Evolutionary conservation across 106 monocot genomes (phyloP), one percentile per base, ranked within the genome.

Genomic region (Allium fistulosum): DNA sequence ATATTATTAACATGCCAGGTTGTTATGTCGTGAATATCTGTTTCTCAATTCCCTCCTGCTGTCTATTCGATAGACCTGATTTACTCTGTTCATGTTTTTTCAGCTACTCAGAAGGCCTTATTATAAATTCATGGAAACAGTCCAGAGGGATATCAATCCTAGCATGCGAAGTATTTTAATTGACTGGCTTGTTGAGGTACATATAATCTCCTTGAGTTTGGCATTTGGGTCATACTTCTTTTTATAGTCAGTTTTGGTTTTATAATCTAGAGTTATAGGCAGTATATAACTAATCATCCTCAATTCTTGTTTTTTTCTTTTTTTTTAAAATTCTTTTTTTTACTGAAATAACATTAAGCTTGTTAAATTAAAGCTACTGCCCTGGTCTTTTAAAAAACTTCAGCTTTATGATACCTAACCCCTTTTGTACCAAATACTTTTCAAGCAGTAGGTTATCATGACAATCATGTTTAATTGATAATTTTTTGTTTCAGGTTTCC

Each of bases 181-280:
- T 52, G 96, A 97, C 70, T 97, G 96, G 96, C 96, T 97, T 79
- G 92, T 97, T 7, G 96, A 92, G 96, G 96, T 97, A 16, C 46
- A 57, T 69, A 18, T 17, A 49, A 65, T 63, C 47, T 63, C 3
- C 11, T 63, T 11, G 13, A 15, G 10, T 48, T 63, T 49, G 26
- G 17, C 64, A 63, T 47, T 8, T 63, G 2, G 37, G 37, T 37
- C 37, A 37, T 37, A 5, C 37, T 37, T 5, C 37, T 1, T 37
- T 37, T 22, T 22, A 22, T 22, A 22, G 22, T 22, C 22, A 22
- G 22, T 1, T 22, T 22, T 1, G 22, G 22, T 22, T 22, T 22
- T 22, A 22, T 22, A 22, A 0, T 22, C 22, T 22, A 22, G 22
- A 22, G 22, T 22, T 22, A 22, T 22, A 22, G 22, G 22, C 22